Conservation (phyloP, 2,329 filamentous ascomycete genomes). For the Drechslerella dactyloides region DNA sequence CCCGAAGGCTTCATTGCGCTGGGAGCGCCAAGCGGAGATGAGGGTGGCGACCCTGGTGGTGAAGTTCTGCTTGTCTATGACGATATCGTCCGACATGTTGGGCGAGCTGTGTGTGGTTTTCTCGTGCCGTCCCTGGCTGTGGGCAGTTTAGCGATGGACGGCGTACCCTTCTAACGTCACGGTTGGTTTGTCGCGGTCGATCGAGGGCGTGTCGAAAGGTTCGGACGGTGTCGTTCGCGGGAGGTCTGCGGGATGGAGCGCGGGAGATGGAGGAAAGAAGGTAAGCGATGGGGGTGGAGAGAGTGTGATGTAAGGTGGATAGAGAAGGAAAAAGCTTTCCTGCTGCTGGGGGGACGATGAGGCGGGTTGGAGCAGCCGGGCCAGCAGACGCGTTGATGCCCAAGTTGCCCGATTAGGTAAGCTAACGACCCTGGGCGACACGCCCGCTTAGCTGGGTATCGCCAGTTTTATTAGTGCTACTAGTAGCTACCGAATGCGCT, state of each 20-base stretch:
- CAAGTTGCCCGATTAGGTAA: constrained; percentile 9
- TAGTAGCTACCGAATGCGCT: no score
- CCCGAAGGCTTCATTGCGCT: constrained; percentile 85
- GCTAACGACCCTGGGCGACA: neutral
- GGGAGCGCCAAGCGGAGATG: constrained; percentile 90
- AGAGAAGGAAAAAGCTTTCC: constrained; percentile 12
- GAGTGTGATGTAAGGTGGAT: no score
- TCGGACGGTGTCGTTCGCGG: constrained; percentile 3
- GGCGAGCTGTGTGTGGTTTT: constrained; percentile 2
- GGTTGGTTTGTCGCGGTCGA: neutral
- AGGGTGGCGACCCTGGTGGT: constrained; percentile 90
- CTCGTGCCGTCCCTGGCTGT: neutral
- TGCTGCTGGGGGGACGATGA: neutral
- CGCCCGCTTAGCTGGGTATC: no score
- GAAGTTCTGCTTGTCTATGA: constrained; percentile 92
- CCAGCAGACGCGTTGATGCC: constrained; percentile 8
- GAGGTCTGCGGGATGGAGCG: constrained; percentile 2
- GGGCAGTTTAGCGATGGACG: neutral
- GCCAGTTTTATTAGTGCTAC: no score
- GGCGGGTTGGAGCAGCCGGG: neutral
- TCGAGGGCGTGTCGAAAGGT: neutral
- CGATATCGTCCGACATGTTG: constrained; percentile 77
- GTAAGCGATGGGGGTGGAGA: constrained; percentile 5
- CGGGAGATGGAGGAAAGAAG: constrained; percentile 7
- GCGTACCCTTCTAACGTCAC: no score